Base-by-base conservation (phyloP, 1,284 basidiomycete genomes). In the Cerioporus squamosus region DNA sequence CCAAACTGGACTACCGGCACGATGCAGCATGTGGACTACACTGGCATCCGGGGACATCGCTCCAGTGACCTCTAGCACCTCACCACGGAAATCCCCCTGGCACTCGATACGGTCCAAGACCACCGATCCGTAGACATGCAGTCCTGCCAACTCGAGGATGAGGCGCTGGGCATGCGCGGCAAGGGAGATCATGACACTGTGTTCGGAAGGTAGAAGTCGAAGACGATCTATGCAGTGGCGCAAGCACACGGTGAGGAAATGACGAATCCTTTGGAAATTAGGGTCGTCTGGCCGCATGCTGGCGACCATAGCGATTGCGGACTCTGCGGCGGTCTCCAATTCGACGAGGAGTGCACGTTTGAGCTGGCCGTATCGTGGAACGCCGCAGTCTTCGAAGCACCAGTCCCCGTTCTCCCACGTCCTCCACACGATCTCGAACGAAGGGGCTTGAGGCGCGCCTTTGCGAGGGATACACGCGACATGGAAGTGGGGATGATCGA, bases 141-240 rank as follows among this genome's bases (percentile, higher is more conserved):
- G 44, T 2, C 55, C 55, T 17, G 24, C 12, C 0, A 56, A 23
- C 26, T 56, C 55, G 6, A 56, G 36, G 26, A 15, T 15, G 6
- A 56, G 48, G 17, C 55, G 48, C 26, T 56, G 55, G 1, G 29
- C 44, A 42, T 56, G 55, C 3, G 48, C 48, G 2, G 43, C 55
- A 14, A 51, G 33, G 43, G 49, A 38, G 26, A 56, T 40, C 17
- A 40, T 22, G 12, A 47, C 24, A 10, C 23, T 10, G 12, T 2
- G 44, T 6, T 7, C 8, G 4, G 53, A 33, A 9, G 53, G 44
- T 7, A 48, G 17, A 7, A 40, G 12, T 4, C 38, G 33, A 1
- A 54, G 26, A 17, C 53, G 31, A n/a, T 54, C 44, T 3, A 54
- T 2, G n/a, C 12, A 24, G 14, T 54, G 44, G 9, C 44, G 44